Evolutionary conservation across 225 moss, liverwort and hornwort species (phyloP), one percentile per base, ranked within the genome.

Genomic region (Sphagnum tenellum): DNA sequence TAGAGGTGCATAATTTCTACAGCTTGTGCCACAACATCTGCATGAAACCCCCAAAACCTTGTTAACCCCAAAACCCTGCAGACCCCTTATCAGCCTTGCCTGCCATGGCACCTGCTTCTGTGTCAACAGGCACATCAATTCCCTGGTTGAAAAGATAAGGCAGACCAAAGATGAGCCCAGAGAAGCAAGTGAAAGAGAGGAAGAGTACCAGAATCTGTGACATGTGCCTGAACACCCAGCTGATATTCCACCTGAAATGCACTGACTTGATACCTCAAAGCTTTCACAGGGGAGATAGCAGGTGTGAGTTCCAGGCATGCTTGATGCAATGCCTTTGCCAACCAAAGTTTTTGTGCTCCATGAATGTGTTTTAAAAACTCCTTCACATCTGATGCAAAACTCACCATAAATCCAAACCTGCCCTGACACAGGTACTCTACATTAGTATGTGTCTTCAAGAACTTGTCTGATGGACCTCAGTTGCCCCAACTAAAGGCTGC

Each of bases 381-480:
- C 80, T 78, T 78, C 48, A 86, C 78, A 77, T 98, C 96, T 75
- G 89, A 81, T 47, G 87, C 76, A 75, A 90, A 90, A 78, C 96
- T 89, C 55, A 86, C 77, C 83, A 86, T 77, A 65, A 79, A 86
- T n/a, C 96, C 96, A 87, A 93, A 98, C 79, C 96, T 98, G 84
- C 71, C 76, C 56, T 13, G 44, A 53, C 60, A 61, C 47, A 9
- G 3, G 12, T 5, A 3, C 54, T 54, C 7, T 6, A 44, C 9
- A 55, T 46, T 9, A 54, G 14, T 55, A 4, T 29, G 29, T 29
- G 29, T 29, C 29, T 29, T 29, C 29, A 29, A 29, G 29, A 29
- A 29, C 29, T 29, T 29, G 29, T 29, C 1, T 29, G 29, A 29
- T 29, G 29, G 29, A 29, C 29, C 29, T 29, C 29, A 29, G 29